Percentiles rank a stretch among this genome's conserved stretches.
Evolutionary conservation across 768 basidiomycete species (phyloP).

Genomic region (Ramaria rubella): DNA sequence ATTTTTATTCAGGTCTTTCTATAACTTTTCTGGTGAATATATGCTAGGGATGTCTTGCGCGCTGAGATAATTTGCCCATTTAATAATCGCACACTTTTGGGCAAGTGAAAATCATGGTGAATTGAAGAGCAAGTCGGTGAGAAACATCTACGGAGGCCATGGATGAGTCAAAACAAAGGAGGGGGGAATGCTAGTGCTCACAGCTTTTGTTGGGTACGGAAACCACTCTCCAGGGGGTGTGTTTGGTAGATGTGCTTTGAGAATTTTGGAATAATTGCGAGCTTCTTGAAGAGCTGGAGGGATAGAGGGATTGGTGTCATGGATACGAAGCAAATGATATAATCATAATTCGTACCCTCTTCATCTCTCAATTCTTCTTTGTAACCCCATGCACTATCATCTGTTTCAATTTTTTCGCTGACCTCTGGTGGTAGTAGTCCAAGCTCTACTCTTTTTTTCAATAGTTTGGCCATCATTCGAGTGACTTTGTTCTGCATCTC

Average conservation of each 20-base stretch:
- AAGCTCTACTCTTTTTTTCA: too few relatives aligned
- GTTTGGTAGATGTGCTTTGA: not conserved
- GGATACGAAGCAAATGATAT: too few relatives aligned
- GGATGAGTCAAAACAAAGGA: not conserved
- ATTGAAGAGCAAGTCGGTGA: constrained; percentile 22
- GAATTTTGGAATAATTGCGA: not conserved
- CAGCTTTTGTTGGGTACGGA: not conserved
- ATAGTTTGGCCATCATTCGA: too few relatives aligned
- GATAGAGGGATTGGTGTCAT: not conserved
- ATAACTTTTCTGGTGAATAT: constrained; percentile 18
- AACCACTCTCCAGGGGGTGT: not conserved
- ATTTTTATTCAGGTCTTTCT: constrained; percentile 14
- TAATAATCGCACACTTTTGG: constrained; percentile 25
- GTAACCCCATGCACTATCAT: too few relatives aligned
- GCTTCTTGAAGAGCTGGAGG: not conserved
- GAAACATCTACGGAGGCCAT: constrained; percentile 6
- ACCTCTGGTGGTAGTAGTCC: too few relatives aligned
- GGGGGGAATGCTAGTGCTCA: not conserved
- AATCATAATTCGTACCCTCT: too few relatives aligned
- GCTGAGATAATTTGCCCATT: constrained; percentile 24
- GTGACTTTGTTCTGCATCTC: too few relatives aligned
- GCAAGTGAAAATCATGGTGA: constrained; percentile 26
- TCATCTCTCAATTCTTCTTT: too few relatives aligned
- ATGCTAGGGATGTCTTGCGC: constrained; percentile 24
- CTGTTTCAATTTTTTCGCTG: too few relatives aligned